phyloP scores from a whole-genome alignment of 2,329 filamentous ascomycete genomes.

The Claviceps sp. region DNA sequence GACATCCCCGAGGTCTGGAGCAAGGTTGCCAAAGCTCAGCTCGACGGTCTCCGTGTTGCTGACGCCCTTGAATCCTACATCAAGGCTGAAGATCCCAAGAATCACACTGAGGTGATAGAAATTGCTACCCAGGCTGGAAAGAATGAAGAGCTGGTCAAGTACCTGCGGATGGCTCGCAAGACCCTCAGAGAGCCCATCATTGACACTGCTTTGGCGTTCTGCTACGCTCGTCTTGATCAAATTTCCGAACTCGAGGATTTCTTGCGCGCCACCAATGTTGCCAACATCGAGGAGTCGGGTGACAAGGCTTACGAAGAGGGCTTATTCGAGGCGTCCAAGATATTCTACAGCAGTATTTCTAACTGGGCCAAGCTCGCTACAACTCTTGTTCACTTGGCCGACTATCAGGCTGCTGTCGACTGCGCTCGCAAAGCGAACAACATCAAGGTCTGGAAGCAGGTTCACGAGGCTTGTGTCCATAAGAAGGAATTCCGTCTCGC shows the following conservation, averaged over 20 bases:
- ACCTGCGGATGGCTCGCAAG: constrained; percentile 92
- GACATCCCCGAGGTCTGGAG: constrained; percentile 95
- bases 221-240: constrained; percentile 82
- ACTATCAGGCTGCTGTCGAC: constrained; percentile 96
- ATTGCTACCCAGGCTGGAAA: constrained; percentile 91
- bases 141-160: constrained; percentile 95
- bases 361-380: constrained; percentile 99
- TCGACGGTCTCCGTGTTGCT: constrained; percentile 83
- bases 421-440: constrained; percentile 98
- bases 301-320: constrained; percentile 97
- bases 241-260: constrained; percentile 93
- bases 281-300: constrained; percentile 90
- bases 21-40: constrained; percentile 92
- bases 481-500: constrained; percentile 99
- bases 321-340: constrained; percentile 91
- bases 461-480: constrained; percentile 86
- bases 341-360: constrained; percentile 95
- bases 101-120: constrained; percentile 93
- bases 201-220: constrained; percentile 88
- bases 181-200: constrained; percentile 86
- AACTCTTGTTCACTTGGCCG: constrained; percentile 88
- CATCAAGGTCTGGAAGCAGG: constrained; percentile 98
- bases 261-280: constrained; percentile 81
- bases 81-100: constrained; percentile 80
- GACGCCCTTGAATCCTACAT: constrained; percentile 97